Conservation (phyloP, 2,329 filamentous ascomycete genomes). For the Aurifilum marmelostoma region DNA sequence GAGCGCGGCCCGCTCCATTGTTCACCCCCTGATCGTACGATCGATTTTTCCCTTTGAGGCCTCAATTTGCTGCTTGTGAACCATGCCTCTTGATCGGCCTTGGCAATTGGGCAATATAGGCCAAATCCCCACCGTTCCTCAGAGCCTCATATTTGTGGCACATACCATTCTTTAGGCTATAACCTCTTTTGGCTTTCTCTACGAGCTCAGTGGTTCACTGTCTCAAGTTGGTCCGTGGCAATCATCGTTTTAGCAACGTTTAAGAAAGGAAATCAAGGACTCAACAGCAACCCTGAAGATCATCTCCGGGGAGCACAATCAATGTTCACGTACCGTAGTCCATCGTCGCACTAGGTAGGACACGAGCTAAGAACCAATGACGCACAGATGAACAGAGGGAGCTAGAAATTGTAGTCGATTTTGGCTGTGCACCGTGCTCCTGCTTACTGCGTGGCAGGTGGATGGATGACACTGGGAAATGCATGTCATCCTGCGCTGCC, state of each 20-base stretch:
- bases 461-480: not conserved
- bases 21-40: constrained; percentile 1
- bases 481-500: not conserved
- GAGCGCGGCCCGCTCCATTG: not conserved
- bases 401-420: constrained; percentile 11
- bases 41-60: not conserved
- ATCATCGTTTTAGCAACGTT: not conserved
- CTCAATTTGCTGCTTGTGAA: not conserved
- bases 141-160: not conserved
- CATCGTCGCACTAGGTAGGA: no score
- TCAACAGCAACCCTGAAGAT: not conserved
- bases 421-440: constrained; percentile 18
- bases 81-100: not conserved
- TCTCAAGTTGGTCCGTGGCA: not conserved
- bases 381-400: not conserved
- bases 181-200: not conserved
- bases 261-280: not conserved
- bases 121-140: not conserved
- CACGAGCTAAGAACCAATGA: not conserved
- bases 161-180: not conserved
- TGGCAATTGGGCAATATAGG: not conserved
- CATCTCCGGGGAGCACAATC: not conserved
- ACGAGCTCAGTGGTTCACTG: not conserved
- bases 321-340: no score
- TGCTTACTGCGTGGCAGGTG: not conserved